phyloP scores from a whole-genome alignment of 805 yeast genomes.

The Candida germanica region DNA sequence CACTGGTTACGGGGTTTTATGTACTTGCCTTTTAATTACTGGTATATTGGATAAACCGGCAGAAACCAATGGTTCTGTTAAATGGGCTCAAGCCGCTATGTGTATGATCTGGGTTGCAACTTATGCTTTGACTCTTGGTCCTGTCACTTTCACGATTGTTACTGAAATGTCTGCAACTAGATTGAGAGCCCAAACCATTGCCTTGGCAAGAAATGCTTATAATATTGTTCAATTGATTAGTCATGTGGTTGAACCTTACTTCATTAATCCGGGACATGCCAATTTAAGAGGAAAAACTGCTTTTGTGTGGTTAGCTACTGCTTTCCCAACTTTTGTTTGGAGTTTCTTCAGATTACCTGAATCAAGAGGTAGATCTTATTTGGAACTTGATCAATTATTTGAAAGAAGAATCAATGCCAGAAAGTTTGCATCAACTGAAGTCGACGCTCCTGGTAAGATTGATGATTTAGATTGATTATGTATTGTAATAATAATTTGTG shows the following conservation, averaged over 20 bases:
- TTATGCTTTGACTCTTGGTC: slow-evolving; percentile 42
- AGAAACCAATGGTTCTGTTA: slow-evolving; percentile 11
- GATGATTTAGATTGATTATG: background rate
- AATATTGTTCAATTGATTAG: slow-evolving; percentile 26
- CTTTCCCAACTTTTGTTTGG: slow-evolving; percentile 32
- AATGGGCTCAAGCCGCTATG: slow-evolving; percentile 21
- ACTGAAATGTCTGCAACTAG: slow-evolving; percentile 37
- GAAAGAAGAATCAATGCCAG: slow-evolving; percentile 35
- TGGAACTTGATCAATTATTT: slow-evolving; percentile 45
- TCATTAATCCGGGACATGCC: slow-evolving; percentile 39
- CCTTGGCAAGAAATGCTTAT: slow-evolving; percentile 25
- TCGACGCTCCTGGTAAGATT: background rate
- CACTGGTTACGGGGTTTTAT: slow-evolving; percentile 31
- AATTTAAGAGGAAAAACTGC: slow-evolving; percentile 41
- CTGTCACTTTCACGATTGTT: slow-evolving; percentile 36
- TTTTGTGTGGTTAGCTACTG: slow-evolving; percentile 35
- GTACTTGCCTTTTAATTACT: slow-evolving; percentile 32
- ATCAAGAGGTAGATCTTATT: slow-evolving; percentile 38
- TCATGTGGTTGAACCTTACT: slow-evolving; percentile 26
- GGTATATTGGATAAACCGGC: slow-evolving; percentile 31
- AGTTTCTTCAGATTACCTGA: slow-evolving; percentile 53
- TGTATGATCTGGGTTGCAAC: slow-evolving; percentile 18
- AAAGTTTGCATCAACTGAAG: slow-evolving; percentile 1
- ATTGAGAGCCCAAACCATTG: slow-evolving; percentile 38
- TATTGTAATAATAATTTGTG: too few species aligned